phyloP scores from a whole-genome alignment of 441 rosid genomes.

The Populus hybrid region DNA sequence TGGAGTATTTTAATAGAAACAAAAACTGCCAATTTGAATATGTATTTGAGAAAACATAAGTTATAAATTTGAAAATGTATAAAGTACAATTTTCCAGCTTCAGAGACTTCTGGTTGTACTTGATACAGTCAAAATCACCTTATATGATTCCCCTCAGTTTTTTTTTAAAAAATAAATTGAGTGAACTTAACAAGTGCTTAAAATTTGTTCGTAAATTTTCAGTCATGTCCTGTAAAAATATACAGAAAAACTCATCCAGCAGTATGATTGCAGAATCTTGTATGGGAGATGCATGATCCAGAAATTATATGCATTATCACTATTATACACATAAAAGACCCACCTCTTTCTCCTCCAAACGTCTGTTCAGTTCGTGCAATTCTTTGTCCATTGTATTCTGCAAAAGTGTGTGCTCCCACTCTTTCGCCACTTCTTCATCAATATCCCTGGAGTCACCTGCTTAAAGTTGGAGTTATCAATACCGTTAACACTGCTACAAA shows the following conservation, averaged over 20 bases:
- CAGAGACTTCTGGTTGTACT: background rate
- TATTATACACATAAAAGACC: background rate
- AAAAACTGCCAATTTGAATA: constrained; percentile 1
- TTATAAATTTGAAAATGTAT: background rate
- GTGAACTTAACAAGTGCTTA: background rate
- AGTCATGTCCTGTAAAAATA: background rate
- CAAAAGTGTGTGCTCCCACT: constrained; percentile 92
- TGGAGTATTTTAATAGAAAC: background rate
- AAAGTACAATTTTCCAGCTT: background rate
- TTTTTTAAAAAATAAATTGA: too few relatives aligned
- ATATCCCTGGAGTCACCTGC: constrained; percentile 73
- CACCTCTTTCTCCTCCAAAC: constrained; percentile 97
- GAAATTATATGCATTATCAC: constrained; percentile 9
- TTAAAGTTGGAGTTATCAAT: constrained; percentile 15
- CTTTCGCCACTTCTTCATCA: constrained; percentile 86
- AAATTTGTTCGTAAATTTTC: background rate
- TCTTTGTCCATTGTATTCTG: constrained; percentile 95
- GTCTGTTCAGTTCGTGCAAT: constrained; percentile 82
- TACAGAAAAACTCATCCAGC: background rate
- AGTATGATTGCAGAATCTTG: background rate
- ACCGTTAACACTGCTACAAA: constrained; percentile 7
- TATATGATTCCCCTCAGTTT: background rate
- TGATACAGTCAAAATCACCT: constrained; percentile 4
- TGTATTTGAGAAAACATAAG: background rate
- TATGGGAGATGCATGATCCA: background rate